phyloP scores from a whole-genome alignment of 2,329 filamentous ascomycete genomes.

The Endocalyx cinctus region DNA sequence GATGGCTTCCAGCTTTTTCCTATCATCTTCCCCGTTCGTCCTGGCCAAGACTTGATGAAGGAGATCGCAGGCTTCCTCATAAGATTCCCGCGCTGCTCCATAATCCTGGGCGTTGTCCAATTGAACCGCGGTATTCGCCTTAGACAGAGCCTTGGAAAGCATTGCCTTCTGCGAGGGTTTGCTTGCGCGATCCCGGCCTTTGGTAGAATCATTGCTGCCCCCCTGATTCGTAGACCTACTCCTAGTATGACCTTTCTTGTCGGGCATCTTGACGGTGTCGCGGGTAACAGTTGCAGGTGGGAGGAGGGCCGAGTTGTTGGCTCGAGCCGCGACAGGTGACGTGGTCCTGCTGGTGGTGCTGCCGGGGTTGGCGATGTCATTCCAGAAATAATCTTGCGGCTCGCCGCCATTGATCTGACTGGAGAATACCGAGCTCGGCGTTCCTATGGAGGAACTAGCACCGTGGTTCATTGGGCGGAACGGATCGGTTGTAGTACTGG shows the following conservation, averaged over 20 bases:
- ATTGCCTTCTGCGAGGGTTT: constrained; percentile 82
- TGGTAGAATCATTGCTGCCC: constrained; percentile 39
- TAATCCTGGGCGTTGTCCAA: constrained; percentile 96
- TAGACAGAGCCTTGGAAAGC: constrained; percentile 91
- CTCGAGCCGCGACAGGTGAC: constrained; percentile 16
- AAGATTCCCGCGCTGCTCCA: constrained; percentile 84
- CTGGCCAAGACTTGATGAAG: constrained; percentile 82
- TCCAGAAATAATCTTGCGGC: constrained; percentile 19
- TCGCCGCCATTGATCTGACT: constrained; percentile 15
- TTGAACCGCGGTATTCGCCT: constrained; percentile 92
- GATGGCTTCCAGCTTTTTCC: constrained; percentile 87
- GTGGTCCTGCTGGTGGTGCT: constrained; percentile 14
- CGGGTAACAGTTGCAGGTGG: constrained; percentile 21
- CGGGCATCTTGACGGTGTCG: constrained; percentile 29
- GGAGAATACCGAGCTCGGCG: constrained; percentile 17
- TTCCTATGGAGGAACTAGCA: constrained; percentile 15
- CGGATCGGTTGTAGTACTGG: too few species aligned
- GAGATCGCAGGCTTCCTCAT: constrained; percentile 83
- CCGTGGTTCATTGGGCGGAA: constrained; percentile 16
- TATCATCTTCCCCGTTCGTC: constrained; percentile 81
- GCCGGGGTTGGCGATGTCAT: constrained; percentile 17
- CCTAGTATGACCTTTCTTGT: constrained; percentile 39
- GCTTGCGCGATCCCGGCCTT: constrained; percentile 29
- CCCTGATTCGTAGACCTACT: constrained; percentile 42
- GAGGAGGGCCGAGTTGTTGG: constrained; percentile 18